phyloP scores from a whole-genome alignment of 257 asterid genomes.

The Solanum sejunctum region DNA sequence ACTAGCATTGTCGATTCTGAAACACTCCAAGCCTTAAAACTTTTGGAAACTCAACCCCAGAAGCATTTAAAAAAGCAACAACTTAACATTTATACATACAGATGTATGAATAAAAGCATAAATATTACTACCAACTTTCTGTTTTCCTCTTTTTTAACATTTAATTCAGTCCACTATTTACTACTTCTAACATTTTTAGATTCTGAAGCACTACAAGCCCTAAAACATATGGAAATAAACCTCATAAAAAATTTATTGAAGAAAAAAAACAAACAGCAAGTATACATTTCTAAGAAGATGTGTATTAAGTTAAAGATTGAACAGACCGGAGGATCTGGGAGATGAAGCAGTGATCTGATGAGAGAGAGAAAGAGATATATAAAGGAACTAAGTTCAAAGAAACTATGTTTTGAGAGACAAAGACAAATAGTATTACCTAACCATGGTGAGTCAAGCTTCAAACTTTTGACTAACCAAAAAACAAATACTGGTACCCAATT shows the following conservation, averaged over 20 bases:
- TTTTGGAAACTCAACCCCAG: neutral
- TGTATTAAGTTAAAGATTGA: neutral
- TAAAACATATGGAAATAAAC: neutral
- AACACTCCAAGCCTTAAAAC: neutral
- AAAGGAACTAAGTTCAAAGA: neutral
- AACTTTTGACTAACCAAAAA: constrained; percentile 2
- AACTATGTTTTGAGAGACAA: neutral
- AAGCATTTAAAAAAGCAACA: neutral
- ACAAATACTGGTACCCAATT: neutral
- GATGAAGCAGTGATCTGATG: constrained; percentile 12
- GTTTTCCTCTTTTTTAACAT: neutral
- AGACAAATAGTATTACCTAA: neutral
- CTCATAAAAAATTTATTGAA: neutral
- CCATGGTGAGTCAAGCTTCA: neutral
- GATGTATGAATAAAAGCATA: neutral
- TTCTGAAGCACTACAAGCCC: neutral
- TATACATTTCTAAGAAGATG: neutral
- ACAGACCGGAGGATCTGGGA: constrained; percentile 16
- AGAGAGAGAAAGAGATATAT: neutral
- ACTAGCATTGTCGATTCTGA: neutral
- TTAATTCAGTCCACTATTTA: neutral
- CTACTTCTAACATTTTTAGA: neutral
- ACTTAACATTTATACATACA: neutral
- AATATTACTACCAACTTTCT: neutral
- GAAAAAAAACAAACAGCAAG: neutral